phyloP scores from a whole-genome alignment of 1,139 yeast species.

The Debaryomycetaceae sp. region DNA sequence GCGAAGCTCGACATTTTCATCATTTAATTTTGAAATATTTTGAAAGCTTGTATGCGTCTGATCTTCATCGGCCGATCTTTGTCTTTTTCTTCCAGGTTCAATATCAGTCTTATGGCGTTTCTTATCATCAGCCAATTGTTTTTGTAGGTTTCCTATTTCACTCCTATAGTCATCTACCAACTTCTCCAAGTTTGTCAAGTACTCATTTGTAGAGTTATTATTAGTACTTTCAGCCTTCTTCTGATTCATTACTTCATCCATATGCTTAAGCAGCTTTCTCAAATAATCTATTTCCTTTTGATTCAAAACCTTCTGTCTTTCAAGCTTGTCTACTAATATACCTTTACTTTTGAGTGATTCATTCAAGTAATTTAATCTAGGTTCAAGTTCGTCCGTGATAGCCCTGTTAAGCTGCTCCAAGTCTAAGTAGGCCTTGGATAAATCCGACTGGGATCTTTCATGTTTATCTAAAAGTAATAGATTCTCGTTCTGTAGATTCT shows the following conservation, averaged over 20 bases:
- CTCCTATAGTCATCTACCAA: slow-evolving; percentile 56
- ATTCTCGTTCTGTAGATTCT: slow-evolving; percentile 36
- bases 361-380: slow-evolving; percentile 15
- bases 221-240: slow-evolving; percentile 14
- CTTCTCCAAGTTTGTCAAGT: slow-evolving; percentile 44
- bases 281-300: slow-evolving; percentile 60
- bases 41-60: slow-evolving; percentile 17
- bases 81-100: slow-evolving; percentile 24
- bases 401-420: slow-evolving; percentile 19
- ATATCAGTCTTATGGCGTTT: slow-evolving; percentile 15
- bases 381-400: slow-evolving; percentile 13
- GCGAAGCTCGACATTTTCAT: slow-evolving; percentile 39
- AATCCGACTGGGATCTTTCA: slow-evolving; percentile 23
- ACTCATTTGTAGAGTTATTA: slow-evolving; percentile 29
- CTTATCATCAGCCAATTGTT: slow-evolving; percentile 17
- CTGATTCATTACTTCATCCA: slow-evolving; percentile 26
- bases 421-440: slow-evolving; percentile 13
- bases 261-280: slow-evolving; percentile 40
- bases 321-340: slow-evolving; percentile 39
- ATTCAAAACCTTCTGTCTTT: slow-evolving; percentile 53
- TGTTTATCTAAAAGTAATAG: slow-evolving; percentile 37
- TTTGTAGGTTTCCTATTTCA: slow-evolving; percentile 47
- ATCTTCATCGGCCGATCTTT: slow-evolving; percentile 17
- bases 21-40: slow-evolving; percentile 33
- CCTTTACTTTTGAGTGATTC: slow-evolving; percentile 26